These are phyloP conservation scores for Strigomonas culicis DNA, from an alignment of 208 protist species.

Conservation along the genomic window DNA sequence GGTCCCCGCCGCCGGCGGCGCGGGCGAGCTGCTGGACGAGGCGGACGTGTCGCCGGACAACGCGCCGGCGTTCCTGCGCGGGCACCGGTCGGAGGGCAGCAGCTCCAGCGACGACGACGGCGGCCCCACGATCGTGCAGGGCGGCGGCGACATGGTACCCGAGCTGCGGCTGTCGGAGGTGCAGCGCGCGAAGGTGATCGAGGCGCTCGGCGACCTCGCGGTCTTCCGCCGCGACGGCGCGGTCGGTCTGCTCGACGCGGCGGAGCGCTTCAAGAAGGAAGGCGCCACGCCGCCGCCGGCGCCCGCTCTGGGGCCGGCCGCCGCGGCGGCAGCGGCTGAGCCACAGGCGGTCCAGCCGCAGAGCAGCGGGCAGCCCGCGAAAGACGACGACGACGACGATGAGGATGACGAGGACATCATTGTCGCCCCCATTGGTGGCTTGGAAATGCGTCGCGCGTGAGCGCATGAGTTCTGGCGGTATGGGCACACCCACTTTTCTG, in stretches of 20 bases:
- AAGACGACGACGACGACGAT: constrained; percentile 29
- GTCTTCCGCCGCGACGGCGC: constrained; percentile 38
- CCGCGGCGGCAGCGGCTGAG: not conserved
- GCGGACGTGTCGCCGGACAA: constrained; percentile 17
- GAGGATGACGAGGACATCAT: constrained; percentile 38
- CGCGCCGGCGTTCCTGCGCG: constrained; percentile 32
- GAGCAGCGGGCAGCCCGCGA: not conserved
- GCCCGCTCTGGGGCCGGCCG: not conserved
- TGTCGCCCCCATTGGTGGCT: constrained; percentile 15
- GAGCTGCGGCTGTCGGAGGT: constrained; percentile 39
- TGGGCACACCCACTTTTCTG: too few species aligned
- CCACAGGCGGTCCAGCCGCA: too few species aligned
- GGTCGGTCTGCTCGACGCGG: not conserved
- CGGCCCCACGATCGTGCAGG: constrained; percentile 4
- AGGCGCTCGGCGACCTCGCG: constrained; percentile 61
- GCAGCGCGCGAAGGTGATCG: constrained; percentile 40
- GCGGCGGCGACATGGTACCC: constrained; percentile 28
- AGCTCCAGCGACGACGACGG: constrained; percentile 15
- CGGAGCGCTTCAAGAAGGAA: not conserved
- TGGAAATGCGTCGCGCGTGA: not conserved
- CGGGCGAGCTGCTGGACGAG: constrained; percentile 15
- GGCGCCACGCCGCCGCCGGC: not conserved
- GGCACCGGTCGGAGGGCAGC: constrained; percentile 11
- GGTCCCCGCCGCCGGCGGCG: constrained; percentile 1
- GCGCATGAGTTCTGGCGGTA: too few species aligned